These are phyloP conservation scores for Penicillium paneum DNA, from an alignment of 2,329 filamentous ascomycete genomes.

Conservation along the genomic window DNA sequence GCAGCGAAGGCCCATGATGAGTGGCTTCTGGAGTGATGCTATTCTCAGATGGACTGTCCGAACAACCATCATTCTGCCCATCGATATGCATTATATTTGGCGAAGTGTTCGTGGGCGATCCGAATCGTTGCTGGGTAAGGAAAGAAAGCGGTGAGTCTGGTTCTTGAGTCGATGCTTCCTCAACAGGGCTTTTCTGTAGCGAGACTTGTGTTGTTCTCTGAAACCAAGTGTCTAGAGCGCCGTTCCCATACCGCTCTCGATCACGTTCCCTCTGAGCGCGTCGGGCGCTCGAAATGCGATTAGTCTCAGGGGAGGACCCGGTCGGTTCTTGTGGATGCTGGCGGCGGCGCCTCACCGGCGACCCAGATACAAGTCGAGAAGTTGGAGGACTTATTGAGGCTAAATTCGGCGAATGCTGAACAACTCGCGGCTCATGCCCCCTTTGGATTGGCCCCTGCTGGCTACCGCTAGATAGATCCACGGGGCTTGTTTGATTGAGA, in stretches of 20 bases:
- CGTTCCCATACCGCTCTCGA: conserved; percentile 21
- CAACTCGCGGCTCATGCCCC: background rate
- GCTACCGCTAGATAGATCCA: background rate
- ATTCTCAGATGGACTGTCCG: background rate
- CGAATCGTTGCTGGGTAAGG: conserved; percentile 18
- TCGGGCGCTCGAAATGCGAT: background rate
- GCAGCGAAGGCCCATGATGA: background rate
- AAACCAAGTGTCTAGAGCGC: conserved; percentile 24
- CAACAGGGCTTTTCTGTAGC: background rate
- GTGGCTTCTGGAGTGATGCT: background rate
- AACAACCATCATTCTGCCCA: background rate
- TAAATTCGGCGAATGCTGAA: background rate
- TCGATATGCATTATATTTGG: background rate
- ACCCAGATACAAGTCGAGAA: conserved; percentile 3
- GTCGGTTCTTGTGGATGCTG: background rate
- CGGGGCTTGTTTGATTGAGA: background rate
- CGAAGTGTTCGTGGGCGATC: background rate
- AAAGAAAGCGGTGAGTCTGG: conserved; percentile 13
- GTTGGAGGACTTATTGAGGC: background rate
- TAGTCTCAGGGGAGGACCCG: background rate
- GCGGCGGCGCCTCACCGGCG: conserved; percentile 6
- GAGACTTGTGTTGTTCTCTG: conserved; percentile 16
- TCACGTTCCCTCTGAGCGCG: conserved; percentile 15
- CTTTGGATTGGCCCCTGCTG: background rate
- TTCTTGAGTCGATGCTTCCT: background rate